These are phyloP conservation scores for Penicillium sp. DNA, from an alignment of 2,329 filamentous ascomycete genomes.

Conservation along the genomic window DNA sequence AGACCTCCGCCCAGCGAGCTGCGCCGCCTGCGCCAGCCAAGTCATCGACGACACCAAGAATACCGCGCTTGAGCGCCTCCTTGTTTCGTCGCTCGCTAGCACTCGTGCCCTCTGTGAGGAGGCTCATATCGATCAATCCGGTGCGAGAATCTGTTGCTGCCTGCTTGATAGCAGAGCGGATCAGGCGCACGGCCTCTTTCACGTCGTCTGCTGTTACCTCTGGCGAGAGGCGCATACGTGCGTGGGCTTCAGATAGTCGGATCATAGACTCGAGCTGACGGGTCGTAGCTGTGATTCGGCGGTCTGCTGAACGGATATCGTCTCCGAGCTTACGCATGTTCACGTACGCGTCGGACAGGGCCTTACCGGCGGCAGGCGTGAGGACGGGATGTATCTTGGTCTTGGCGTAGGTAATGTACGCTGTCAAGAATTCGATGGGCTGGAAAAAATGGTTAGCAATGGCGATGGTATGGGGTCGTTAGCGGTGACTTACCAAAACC, in stretches of 20 bases:
- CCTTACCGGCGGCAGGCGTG: slow-evolving; percentile 77
- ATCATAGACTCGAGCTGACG: slow-evolving; percentile 99
- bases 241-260: slow-evolving; percentile 91
- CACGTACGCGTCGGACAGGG: slow-evolving; percentile 86
- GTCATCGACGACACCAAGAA: slow-evolving; percentile 78
- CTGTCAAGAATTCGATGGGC: slow-evolving; percentile 93
- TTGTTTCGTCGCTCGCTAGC: slow-evolving; percentile 82
- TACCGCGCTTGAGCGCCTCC: slow-evolving; percentile 81
- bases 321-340: slow-evolving; percentile 93
- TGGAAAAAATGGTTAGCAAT: slow-evolving; percentile 38
- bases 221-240: slow-evolving; percentile 87
- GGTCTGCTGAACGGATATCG: slow-evolving; percentile 84
- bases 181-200: slow-evolving; percentile 86
- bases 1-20: slow-evolving; percentile 79
- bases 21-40: slow-evolving; percentile 69
- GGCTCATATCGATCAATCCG: slow-evolving; percentile 93
- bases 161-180: slow-evolving; percentile 92
- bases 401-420: slow-evolving; percentile 96
- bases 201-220: slow-evolving; percentile 83
- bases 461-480: not conserved
- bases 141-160: slow-evolving; percentile 91
- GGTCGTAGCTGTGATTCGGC: slow-evolving; percentile 96
- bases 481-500: slow-evolving; percentile 69
- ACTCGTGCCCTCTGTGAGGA: slow-evolving; percentile 92
- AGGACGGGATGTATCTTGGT: slow-evolving; percentile 82